phyloP scores from a whole-genome alignment of 805 yeast genomes.

The Yamadazyma laniorum region DNA sequence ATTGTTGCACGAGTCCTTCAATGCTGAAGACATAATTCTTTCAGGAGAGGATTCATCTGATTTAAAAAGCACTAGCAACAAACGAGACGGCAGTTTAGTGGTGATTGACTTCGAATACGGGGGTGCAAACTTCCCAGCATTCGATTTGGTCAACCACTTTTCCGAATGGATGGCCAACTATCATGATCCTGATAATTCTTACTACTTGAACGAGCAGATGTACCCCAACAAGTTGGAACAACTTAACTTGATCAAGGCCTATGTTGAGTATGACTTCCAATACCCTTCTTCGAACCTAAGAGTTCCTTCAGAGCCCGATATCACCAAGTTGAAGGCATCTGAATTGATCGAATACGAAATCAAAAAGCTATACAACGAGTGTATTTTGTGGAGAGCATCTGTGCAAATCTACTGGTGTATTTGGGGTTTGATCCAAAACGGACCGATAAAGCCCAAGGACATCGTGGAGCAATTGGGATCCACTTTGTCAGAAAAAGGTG shows the following conservation, averaged over 20 bases:
- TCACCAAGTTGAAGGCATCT: constrained; percentile 14
- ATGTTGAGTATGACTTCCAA: constrained; percentile 59
- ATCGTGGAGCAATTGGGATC: constrained; percentile 11
- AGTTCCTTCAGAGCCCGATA: constrained; percentile 14
- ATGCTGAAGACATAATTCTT: constrained; percentile 42
- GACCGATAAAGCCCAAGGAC: constrained; percentile 25
- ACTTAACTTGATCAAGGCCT: constrained; percentile 70
- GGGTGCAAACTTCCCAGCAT: constrained; percentile 86
- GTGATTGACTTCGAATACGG: constrained; percentile 97
- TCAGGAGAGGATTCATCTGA: constrained; percentile 8
- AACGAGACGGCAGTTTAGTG: constrained; percentile 55
- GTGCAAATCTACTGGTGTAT: constrained; percentile 80
- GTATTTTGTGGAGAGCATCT: constrained; percentile 75
- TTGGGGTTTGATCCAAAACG: constrained; percentile 90
- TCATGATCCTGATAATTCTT: constrained; percentile 53
- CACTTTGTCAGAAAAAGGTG: constrained; percentile 30
- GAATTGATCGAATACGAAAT: constrained; percentile 43
- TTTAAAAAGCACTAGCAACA: constrained; percentile 29
- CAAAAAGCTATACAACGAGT: constrained; percentile 58
- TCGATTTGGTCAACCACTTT: constrained; percentile 89
- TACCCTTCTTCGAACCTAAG: constrained; percentile 33
- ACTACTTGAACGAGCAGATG: constrained; percentile 50
- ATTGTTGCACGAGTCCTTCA: constrained; percentile 57
- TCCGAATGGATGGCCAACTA: constrained; percentile 98
- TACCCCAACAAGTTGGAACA: constrained; percentile 74